Base-by-base conservation (phyloP, 2,329 filamentous ascomycete genomes). In the Fusarium secorum region DNA sequence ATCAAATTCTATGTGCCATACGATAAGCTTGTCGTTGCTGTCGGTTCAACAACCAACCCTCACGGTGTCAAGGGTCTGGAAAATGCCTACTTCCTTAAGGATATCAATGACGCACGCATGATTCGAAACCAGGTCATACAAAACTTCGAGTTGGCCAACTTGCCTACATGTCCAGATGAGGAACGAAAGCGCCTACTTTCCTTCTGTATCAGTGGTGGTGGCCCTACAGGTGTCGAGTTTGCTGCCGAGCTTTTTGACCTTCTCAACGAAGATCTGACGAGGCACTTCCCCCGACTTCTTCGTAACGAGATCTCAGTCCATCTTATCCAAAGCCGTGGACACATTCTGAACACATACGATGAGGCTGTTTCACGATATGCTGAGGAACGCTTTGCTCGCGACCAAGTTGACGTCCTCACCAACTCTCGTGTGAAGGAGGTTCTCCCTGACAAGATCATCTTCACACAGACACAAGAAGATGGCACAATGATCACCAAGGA, bases 321-420 rank as follows among this genome's bases (percentile, higher is more conserved):
- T 78, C 87, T 99, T 49, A 98, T 99, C 68, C 96, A 99, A 79
- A 97, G 94, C 76, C 89, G 96, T 64, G 91, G 92, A 42, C 96
- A 99, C 75, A 99, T 99, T 70, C 86, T 99, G 33, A 99, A 99
- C 83, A 99, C 96, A 1, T 99, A 99, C 78, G 96, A 99, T 72
- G 96, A 99, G 82, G 91, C 94, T 0, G 87, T 99, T 3, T 98
- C 95, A 15, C 90, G 90, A 78, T 99, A 97, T 78, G 95, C 96
- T 24, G 96, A 99, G 82, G 89, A 93, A 57, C 91, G 93, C 44
- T 98, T 99, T 77, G 89, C 92, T 22, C 93, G 96, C 76, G 96
- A 99, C 79, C 90, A 95, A 73, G 92, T 99, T 61, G 91, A 97
- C 46, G 91, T 99, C 13, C 87, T 97, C 72, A 98, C 95, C 57